Base-by-base conservation (phyloP, 257 asterid genomes). In the Prunella vulgaris region DNA sequence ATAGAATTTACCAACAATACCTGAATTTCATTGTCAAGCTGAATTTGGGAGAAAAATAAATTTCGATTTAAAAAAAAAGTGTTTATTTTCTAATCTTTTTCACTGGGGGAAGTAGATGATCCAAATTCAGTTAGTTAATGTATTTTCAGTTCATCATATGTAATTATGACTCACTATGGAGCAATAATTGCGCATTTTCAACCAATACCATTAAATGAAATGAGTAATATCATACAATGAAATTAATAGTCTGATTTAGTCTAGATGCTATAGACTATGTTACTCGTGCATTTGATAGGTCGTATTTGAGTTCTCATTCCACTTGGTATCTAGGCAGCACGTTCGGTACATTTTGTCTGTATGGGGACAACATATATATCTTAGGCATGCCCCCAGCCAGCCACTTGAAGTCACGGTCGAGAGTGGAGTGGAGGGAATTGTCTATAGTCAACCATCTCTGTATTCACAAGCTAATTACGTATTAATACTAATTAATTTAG, bases 391-490 rank as follows among this genome's bases (percentile, higher is more conserved):
- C 25, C 28, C 28, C 28, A 25, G 28, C 66, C 33, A 30, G 30
- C 66, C 68, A 54, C 46, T 40, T 53, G 46, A 51, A 30, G 72
- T 75, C 75, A 30, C 74, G 54, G 28, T 57, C 48, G 2, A 24
- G 37, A 52, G 60, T 73, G n/a, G n/a, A 25, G 2, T 25, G 60
- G 21, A 46, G 24, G 56, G 46, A 25, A 22, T 46, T 64, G 62
- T 69, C 77, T 48, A 64, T 8, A 67, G 74, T 67, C 78, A 72
- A 74, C 74, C 21, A 44, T 40, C 37, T 48, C 32, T 66, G 48
- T 46, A 0, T 42, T 71, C 72, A 70, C 75, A 52, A 68, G 80
- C 58, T 62, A 25, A 54, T 54, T 2, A 9, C 46, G 46, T 38
- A 2, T 42, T 13, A 3, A 1, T 42, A 13, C 5, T 42, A 3